phyloP scores from a whole-genome alignment of 805 yeast genomes.

The Saccharomyces cerevisiae region DNA sequence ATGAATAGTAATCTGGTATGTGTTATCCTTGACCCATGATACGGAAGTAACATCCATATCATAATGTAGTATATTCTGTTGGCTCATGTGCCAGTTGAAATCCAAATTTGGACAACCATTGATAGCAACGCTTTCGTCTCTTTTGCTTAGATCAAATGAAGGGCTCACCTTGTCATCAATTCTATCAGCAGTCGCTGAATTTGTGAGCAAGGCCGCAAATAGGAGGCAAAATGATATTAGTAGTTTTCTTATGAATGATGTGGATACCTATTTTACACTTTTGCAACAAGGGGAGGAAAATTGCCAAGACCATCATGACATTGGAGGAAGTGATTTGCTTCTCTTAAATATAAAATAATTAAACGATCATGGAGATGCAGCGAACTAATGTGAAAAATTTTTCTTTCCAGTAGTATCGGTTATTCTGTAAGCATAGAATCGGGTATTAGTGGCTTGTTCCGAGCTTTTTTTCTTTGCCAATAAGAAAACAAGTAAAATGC shows the following conservation, averaged over 20 bases:
- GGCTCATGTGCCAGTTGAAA: slow-evolving; percentile 7
- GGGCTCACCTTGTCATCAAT: not conserved
- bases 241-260: not conserved
- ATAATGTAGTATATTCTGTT: slow-evolving; percentile 8
- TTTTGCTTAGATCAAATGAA: not conserved
- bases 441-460: not conserved
- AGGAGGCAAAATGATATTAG: not conserved
- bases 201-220: not conserved
- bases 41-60: slow-evolving; percentile 9
- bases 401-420: not conserved
- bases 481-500: not conserved
- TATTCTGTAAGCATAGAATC: not conserved
- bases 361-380: not conserved
- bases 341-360: not conserved
- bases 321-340: not conserved
- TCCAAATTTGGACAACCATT: slow-evolving; percentile 17
- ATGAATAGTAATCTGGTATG: slow-evolving; percentile 15
- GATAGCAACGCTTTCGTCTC: not conserved
- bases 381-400: not conserved
- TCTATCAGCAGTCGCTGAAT: not conserved
- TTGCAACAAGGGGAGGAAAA: not conserved
- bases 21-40: slow-evolving; percentile 5
- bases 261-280: not conserved
- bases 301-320: not conserved
- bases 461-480: not conserved